phyloP scores from a whole-genome alignment of 805 yeast species.

The Crinitomyces ghanaensis region DNA sequence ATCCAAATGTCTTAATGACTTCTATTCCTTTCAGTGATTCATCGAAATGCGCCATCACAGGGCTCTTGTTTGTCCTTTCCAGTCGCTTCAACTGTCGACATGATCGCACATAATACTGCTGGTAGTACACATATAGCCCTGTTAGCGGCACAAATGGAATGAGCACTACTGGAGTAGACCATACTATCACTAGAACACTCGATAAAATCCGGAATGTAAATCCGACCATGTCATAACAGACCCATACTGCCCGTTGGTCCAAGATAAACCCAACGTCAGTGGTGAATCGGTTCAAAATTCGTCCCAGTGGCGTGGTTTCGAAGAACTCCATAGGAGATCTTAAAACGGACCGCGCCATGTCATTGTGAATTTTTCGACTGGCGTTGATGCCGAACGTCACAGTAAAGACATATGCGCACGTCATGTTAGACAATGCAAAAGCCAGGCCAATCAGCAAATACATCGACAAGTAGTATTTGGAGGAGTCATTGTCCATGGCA shows the following conservation, averaged over 20 bases:
- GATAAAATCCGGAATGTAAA: slow-evolving; percentile 36
- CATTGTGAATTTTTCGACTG: slow-evolving; percentile 27
- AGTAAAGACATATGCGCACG: slow-evolving; percentile 43
- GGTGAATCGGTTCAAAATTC: slow-evolving; percentile 77
- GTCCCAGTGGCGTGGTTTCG: slow-evolving; percentile 86
- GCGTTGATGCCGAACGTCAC: slow-evolving; percentile 9
- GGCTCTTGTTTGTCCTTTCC: slow-evolving; percentile 53
- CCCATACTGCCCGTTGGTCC: no score
- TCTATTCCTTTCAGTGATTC: slow-evolving; percentile 66
- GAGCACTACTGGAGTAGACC: slow-evolving; percentile 76
- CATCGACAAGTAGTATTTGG: slow-evolving; percentile 39
- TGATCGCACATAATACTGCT: slow-evolving; percentile 50
- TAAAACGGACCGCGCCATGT: slow-evolving; percentile 62
- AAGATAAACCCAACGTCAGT: slow-evolving; percentile 81
- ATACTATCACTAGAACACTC: slow-evolving; percentile 65
- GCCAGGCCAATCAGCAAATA: slow-evolving; percentile 38
- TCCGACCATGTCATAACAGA: slow-evolving; percentile 54
- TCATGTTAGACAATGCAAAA: neutral
- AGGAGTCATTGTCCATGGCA: slow-evolving; percentile 47
- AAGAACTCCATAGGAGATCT: slow-evolving; percentile 87
- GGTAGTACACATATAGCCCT: slow-evolving; percentile 53
- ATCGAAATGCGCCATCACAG: slow-evolving; percentile 67
- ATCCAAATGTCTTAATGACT: slow-evolving; percentile 63
- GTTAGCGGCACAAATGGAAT: slow-evolving; percentile 56
- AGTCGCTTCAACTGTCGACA: slow-evolving; percentile 69